These are phyloP conservation scores for Alternaria rosae DNA, from an alignment of 2,329 filamentous ascomycete species.

Conservation along the genomic window DNA sequence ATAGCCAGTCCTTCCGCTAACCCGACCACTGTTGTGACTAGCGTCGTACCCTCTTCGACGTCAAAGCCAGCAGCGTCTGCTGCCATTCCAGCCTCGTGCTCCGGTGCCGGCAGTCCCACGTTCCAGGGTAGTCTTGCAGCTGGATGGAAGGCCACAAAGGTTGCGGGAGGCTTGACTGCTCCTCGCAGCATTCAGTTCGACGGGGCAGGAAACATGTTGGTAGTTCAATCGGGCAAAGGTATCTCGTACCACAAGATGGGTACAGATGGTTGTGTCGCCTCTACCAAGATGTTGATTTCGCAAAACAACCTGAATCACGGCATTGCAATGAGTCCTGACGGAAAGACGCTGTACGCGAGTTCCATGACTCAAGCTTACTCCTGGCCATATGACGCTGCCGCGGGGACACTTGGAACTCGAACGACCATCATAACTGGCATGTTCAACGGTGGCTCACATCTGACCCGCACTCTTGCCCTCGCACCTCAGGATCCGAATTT, in stretches of 20 bases:
- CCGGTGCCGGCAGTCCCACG: constrained; percentile 34
- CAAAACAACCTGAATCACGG: constrained; percentile 58
- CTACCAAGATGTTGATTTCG: constrained; percentile 42
- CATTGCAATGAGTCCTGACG: constrained; percentile 56
- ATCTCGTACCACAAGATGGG: constrained; percentile 42
- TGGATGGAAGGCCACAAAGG: constrained; percentile 46
- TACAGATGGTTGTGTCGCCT: constrained; percentile 39
- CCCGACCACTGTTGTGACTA: constrained; percentile 33
- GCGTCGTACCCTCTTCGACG: constrained; percentile 24
- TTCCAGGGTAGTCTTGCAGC: constrained; percentile 35
- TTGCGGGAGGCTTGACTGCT: constrained; percentile 38
- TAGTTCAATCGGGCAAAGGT: constrained; percentile 45
- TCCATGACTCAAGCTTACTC: constrained; percentile 64
- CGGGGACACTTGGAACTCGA: constrained; percentile 55
- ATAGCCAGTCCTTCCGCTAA: constrained; percentile 23
- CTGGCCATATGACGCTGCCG: constrained; percentile 68
- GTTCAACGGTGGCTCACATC: constrained; percentile 62
- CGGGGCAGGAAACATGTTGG: constrained; percentile 42
- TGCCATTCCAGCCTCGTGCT: constrained; percentile 41
- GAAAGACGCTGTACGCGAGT: constrained; percentile 62
- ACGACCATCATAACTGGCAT: constrained; percentile 69
- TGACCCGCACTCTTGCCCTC: constrained; percentile 70
- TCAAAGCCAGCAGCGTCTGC: constrained; percentile 24
- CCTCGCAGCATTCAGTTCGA: constrained; percentile 46
- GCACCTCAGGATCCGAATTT: constrained; percentile 62